A percentile compares a stretch with the other conserved stretches of the same genome.
Conservation (phyloP, 257 asterid genomes). For the Salvia rosmarinus region DNA sequence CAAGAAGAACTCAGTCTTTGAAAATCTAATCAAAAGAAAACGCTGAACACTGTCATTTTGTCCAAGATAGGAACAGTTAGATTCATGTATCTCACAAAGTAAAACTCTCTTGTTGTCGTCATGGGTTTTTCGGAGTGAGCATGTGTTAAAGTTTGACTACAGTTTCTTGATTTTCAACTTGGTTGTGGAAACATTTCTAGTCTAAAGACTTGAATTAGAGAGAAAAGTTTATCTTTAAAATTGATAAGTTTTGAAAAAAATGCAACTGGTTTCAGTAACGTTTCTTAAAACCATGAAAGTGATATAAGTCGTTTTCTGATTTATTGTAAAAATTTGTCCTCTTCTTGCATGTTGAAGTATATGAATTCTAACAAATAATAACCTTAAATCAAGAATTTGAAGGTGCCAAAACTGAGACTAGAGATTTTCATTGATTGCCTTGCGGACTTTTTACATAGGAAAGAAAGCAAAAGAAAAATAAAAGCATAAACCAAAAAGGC, state of each 20-base stretch:
- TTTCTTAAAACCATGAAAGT: too few relatives aligned
- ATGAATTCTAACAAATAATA: background rate
- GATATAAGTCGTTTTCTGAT: slow-evolving; percentile 23
- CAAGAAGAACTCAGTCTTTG: slow-evolving; percentile 6
- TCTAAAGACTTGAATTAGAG: background rate
- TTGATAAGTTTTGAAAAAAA: too few relatives aligned
- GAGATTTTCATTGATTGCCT: slow-evolving; percentile 48
- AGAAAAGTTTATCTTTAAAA: background rate
- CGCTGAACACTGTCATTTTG: background rate
- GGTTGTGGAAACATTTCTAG: background rate
- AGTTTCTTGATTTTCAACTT: background rate
- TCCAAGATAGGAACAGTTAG: background rate
- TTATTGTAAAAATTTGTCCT: background rate
- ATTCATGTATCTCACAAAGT: slow-evolving; percentile 1
- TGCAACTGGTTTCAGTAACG: too few relatives aligned
- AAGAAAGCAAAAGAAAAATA: background rate
- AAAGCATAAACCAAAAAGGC: background rate
- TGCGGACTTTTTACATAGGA: slow-evolving; percentile 58
- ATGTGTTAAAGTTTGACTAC: background rate
- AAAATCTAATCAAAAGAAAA: slow-evolving; percentile 7
- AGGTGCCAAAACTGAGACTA: slow-evolving; percentile 26
- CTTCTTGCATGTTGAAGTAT: background rate
- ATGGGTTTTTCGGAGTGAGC: background rate
- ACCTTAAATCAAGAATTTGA: background rate
- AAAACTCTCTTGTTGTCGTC: background rate